These are phyloP conservation scores for Stephanodiscus minutulus DNA, from an alignment of 108 stramenopile genomes.

Conservation along the genomic window DNA sequence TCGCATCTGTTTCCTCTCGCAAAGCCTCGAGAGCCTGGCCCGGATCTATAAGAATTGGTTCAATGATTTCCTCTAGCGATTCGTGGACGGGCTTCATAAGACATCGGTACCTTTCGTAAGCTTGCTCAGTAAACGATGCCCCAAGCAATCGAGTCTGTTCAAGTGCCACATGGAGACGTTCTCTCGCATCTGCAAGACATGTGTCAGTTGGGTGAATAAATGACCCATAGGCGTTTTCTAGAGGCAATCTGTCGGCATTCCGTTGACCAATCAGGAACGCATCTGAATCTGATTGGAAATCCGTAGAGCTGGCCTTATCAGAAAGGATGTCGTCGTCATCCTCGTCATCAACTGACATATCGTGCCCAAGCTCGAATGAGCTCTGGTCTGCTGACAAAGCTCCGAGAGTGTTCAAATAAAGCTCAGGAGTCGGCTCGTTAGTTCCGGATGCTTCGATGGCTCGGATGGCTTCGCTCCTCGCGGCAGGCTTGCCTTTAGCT, in stretches of 20 bases:
- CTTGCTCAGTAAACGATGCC: constrained; percentile 72
- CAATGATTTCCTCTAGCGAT: constrained; percentile 28
- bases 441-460: not conserved
- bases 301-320: constrained; percentile 9
- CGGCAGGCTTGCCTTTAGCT: not conserved
- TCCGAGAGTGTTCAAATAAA: not conserved
- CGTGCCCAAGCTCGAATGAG: constrained; percentile 5
- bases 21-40: constrained; percentile 17
- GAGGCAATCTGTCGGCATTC: constrained; percentile 8
- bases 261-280: not conserved
- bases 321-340: constrained; percentile 12
- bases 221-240: constrained; percentile 31
- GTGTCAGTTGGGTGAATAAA: constrained; percentile 68
- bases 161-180: constrained; percentile 64
- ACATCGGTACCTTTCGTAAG: constrained; percentile 75
- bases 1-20: constrained; percentile 22
- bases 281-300: constrained; percentile 18
- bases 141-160: constrained; percentile 75
- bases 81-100: constrained; percentile 57
- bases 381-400: not conserved
- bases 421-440: not conserved
- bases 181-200: constrained; percentile 60
- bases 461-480: not conserved
- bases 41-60: constrained; percentile 54
- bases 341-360: constrained; percentile 5